phyloP scores from a whole-genome alignment of 2,329 filamentous ascomycete genomes.

The Neofusicoccum parvum region DNA sequence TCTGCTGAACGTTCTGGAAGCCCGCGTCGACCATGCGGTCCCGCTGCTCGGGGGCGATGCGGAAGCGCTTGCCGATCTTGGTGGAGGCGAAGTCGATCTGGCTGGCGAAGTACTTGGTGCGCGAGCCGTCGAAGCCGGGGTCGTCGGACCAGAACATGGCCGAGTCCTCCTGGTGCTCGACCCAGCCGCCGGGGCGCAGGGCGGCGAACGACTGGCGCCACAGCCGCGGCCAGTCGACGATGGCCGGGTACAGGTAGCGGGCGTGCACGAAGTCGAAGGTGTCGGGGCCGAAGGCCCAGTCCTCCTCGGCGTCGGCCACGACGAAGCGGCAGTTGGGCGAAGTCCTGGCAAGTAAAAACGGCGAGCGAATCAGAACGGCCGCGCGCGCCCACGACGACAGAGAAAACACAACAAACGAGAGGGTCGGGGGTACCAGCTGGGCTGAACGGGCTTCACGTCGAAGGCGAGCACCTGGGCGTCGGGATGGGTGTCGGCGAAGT shows the following conservation, averaged over 20 bases:
- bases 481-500: slow-evolving; percentile 38
- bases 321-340: slow-evolving; percentile 39
- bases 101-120: slow-evolving; percentile 4
- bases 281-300: slow-evolving; percentile 54
- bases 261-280: slow-evolving; percentile 61
- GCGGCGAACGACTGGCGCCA: slow-evolving; percentile 43
- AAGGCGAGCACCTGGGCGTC: slow-evolving; percentile 35
- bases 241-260: slow-evolving; percentile 54
- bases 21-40: slow-evolving; percentile 30
- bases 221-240: slow-evolving; percentile 57
- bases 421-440: slow-evolving; percentile 2
- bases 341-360: not conserved
- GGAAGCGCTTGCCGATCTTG: slow-evolving; percentile 15
- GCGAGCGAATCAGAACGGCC: slow-evolving; percentile 1
- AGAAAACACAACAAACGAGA: not conserved
- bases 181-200: slow-evolving; percentile 55
- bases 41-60: slow-evolving; percentile 21
- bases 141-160: slow-evolving; percentile 20
- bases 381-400: not conserved
- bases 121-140: not conserved
- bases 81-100: slow-evolving; percentile 12
- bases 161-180: slow-evolving; percentile 52
- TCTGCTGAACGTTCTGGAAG: slow-evolving; percentile 38
- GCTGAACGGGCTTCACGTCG: slow-evolving; percentile 34
- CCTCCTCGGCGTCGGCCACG: slow-evolving; percentile 43